These are phyloP conservation scores for Mitragyna speciosa DNA, from an alignment of 257 asterid genomes.

Conservation along the genomic window DNA sequence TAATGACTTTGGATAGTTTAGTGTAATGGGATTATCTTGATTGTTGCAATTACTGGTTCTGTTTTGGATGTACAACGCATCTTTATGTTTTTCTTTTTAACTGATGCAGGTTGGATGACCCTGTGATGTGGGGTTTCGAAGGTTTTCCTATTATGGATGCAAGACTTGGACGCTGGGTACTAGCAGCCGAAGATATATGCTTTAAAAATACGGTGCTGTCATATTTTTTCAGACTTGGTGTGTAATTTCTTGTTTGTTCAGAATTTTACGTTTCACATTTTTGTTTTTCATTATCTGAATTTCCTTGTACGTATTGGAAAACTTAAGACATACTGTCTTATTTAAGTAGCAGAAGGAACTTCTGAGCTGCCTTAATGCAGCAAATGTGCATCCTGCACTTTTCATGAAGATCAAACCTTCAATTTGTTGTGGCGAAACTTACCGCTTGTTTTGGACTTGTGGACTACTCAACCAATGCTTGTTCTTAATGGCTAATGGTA, in stretches of 20 bases:
- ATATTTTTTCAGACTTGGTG: conserved; percentile 86
- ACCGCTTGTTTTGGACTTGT: neutral
- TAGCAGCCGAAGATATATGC: conserved; percentile 97
- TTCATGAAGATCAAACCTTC: neutral
- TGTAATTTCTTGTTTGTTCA: conserved; percentile 32
- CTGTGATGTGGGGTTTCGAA: conserved; percentile 87
- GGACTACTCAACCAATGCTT: neutral
- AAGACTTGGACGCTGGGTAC: conserved; percentile 81
- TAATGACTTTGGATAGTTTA: neutral
- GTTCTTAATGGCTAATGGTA: neutral
- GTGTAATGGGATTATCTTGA: neutral
- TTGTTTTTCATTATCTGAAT: neutral
- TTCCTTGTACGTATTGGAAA: neutral
- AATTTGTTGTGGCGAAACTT: neutral
- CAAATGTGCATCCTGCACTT: neutral
- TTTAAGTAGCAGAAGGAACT: neutral
- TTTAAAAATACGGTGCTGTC: conserved; percentile 70
- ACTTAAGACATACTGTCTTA: neutral
- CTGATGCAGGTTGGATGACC: conserved; percentile 87
- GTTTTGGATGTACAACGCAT: neutral
- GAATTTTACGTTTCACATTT: neutral
- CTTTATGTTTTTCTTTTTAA: neutral
- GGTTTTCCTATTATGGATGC: conserved; percentile 74
- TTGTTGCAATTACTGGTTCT: neutral
- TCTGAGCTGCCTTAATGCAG: neutral